A percentile compares a stretch with the other conserved stretches of the same genome.
phyloP scores from a whole-genome alignment of 2,329 filamentous ascomycete species.

The Endoconidiophora laricicola region DNA sequence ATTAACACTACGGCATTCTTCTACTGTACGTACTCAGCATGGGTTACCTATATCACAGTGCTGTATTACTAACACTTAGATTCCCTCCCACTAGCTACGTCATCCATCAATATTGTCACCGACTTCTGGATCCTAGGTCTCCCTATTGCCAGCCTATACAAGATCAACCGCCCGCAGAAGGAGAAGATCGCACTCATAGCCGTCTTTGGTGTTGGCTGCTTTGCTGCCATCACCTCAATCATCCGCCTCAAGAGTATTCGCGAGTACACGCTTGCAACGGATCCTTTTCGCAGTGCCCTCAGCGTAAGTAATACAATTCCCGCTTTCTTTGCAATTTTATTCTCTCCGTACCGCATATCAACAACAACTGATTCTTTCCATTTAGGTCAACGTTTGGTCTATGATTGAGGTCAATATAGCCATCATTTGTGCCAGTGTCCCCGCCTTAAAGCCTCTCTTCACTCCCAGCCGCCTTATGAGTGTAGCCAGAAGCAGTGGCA shows the following conservation, averaged over 20 bases:
- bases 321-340: slow-evolving; percentile 11
- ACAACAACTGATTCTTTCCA: neutral
- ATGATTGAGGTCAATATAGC: slow-evolving; percentile 32
- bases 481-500: neutral
- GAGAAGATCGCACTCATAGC: slow-evolving; percentile 33
- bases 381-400: slow-evolving; percentile 26
- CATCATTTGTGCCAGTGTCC: slow-evolving; percentile 32
- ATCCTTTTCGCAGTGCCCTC: slow-evolving; percentile 19
- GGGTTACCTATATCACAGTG: neutral
- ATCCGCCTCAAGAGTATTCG: slow-evolving; percentile 25
- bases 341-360: neutral
- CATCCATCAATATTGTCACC: slow-evolving; percentile 28
- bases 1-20: slow-evolving; percentile 27
- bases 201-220: slow-evolving; percentile 26
- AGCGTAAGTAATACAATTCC: slow-evolving; percentile 15
- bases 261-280: slow-evolving; percentile 21
- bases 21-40: slow-evolving; percentile 20
- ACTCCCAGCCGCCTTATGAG: slow-evolving; percentile 18
- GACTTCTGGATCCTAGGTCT: slow-evolving; percentile 29
- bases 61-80: neutral
- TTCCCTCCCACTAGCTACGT: slow-evolving; percentile 20
- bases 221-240: slow-evolving; percentile 23
- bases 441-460: slow-evolving; percentile 33
- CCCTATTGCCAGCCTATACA: slow-evolving; percentile 27
- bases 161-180: slow-evolving; percentile 28